Base-by-base conservation (phyloP, 805 yeast genomes). In the Candida germanica region DNA sequence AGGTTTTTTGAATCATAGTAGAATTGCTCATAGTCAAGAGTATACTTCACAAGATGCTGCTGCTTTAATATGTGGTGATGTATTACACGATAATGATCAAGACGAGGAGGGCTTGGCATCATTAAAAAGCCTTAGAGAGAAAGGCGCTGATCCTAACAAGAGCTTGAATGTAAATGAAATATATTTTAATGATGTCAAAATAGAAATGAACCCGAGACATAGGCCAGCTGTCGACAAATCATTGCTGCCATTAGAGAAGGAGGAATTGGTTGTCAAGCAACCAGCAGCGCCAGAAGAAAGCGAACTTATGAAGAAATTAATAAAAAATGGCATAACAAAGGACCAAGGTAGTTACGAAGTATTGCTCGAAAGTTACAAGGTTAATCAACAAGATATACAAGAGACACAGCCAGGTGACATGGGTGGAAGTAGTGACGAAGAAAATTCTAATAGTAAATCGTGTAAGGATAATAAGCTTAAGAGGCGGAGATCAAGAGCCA, bases 1-100 rank as follows among this genome's bases (percentile, higher is more conserved):
- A 52, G 93, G 93, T 11, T 83, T 85, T 47, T 69, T 83, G 24
- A 85, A 83, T 54, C 94, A 85, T 55, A 75, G 83, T 36, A 66
- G 93, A 40, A 71, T 82, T 17, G 83, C 88, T 6, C 94, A 85
- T 54, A 63, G 75, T n/a, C 75, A 73, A 37, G 86, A 80, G 39
- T 83, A 74, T 44, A 72, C 80, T 5, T 76, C 83, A 6, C 91
- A 83, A 49, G 87, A 81, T 43, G 73, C 81, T 10, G 89, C 93
- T 2, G 87, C 89, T 0, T 57, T 79, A 43, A 68, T 67, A 15
- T 81, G 87, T 54, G 87, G 87, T 16, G 72, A 69, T 26, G 64
- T 73, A 1, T 52, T 79, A 28, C 75, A 74, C 0, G 71, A 65
- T 14, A 61, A 63, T 11, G 80, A 80, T 46, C 87, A 80, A 47